Percentiles rank a stretch among this genome's conserved stretches.
These are phyloP conservation scores for Fusarium sterilihyphosum DNA, from an alignment of 2,329 filamentous ascomycete genomes.

Conservation along the genomic window DNA sequence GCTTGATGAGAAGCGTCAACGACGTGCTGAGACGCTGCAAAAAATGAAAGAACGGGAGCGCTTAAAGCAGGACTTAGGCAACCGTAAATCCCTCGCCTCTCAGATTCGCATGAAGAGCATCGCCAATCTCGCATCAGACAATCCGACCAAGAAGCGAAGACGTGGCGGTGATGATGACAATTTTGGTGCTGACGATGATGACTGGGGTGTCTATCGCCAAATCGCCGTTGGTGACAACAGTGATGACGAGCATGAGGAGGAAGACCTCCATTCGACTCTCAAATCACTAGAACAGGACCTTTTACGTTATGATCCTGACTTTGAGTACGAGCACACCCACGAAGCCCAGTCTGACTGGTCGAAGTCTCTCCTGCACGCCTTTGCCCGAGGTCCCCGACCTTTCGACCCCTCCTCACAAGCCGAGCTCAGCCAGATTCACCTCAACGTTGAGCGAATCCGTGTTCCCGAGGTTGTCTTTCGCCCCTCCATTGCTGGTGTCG, in stretches of 20 bases:
- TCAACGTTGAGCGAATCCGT: constrained; percentile 96
- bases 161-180: constrained; percentile 93
- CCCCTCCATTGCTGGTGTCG: constrained; percentile 88
- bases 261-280: constrained; percentile 79
- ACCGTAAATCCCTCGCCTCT: constrained; percentile 94
- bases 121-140: constrained; percentile 92
- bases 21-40: constrained; percentile 75
- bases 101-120: constrained; percentile 99
- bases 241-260: constrained; percentile 92
- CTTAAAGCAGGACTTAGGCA: constrained; percentile 92
- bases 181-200: constrained; percentile 96
- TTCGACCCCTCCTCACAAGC: constrained; percentile 83
- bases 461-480: constrained; percentile 95
- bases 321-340: constrained; percentile 90
- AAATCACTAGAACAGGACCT: constrained; percentile 85
- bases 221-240: constrained; percentile 85
- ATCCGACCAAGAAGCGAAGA: constrained; percentile 82
- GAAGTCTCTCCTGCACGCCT: constrained; percentile 89
- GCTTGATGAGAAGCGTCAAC: constrained; percentile 83
- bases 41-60: constrained; percentile 94
- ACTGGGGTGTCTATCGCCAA: constrained; percentile 96
- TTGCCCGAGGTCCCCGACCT: constrained; percentile 85
- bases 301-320: constrained; percentile 84
- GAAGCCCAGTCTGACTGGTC: constrained; percentile 97
- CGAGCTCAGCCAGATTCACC: constrained; percentile 86